Base-by-base conservation (phyloP, 1,284 basidiomycete species). In the Cryptococcus sp. region DNA sequence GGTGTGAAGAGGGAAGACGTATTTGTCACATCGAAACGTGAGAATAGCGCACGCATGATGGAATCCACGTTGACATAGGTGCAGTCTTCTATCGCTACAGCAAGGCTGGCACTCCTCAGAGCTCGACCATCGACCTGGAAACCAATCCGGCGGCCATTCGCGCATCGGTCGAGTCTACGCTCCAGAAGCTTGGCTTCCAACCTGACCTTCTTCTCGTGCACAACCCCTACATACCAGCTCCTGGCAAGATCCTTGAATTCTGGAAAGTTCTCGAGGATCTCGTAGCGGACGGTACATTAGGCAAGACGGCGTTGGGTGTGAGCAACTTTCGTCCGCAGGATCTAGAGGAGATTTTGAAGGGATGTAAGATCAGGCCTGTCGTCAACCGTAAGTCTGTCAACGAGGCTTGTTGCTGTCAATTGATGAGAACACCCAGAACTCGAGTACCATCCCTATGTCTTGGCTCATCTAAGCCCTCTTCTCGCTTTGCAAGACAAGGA, bases 401-500 rank as follows among this genome's bases (percentile, higher is more conserved):
- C 11, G 37, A 46, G 43, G 37, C 39, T 29, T 17, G 51, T 26
- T 3, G 87, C 22, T 80, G 55, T 57, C 54, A 50, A 2, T 65
- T 69, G 44, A 13, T 11, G 26, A 19, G 29, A 34, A 40, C n/a
- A 15, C 5, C 34, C 50, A 61, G 61, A 86, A 86, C 83, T 90
- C 46, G 88, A 91, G 71, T 83, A 86, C 53, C 89, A 92, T 70
- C 88, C 89, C 11, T 88, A 89, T 69, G 79, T 90, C 37, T 85
- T 84, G 79, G 83, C 85, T 55, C 83, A 84, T 2, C 77, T 83
- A 6, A 77, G 82, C 52, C 82, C 85, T 0, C 80, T 87, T 40
- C 72, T 87, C 52, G 81, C 83, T 41, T 78, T 84, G 44, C 81
- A 85, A 66, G 77, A 81, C 65, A 75, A 87, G 65, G 78, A 87